phyloP scores from a whole-genome alignment of 441 rosid genomes.

The Pelargonium myrrhifolium region DNA sequence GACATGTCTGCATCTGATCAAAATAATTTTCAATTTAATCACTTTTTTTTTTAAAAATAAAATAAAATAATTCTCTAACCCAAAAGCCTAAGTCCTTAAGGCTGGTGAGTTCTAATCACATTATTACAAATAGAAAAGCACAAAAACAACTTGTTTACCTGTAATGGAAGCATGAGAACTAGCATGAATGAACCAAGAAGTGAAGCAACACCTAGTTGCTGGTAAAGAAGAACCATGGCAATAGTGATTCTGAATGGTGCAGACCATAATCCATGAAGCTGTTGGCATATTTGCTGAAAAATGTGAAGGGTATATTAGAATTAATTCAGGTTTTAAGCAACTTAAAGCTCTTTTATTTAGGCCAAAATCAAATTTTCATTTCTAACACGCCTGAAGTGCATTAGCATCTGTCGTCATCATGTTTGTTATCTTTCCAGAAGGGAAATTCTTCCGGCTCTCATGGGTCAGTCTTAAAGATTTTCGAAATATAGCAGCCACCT shows the following conservation, averaged over 20 bases:
- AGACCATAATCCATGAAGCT: conserved; percentile 95
- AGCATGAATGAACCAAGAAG: conserved; percentile 86
- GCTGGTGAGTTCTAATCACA: background rate
- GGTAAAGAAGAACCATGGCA: conserved; percentile 82
- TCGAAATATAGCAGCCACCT: conserved; percentile 97
- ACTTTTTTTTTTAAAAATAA: no score
- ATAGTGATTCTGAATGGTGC: conserved; percentile 88
- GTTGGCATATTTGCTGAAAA: conserved; percentile 74
- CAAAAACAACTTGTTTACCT: conserved; percentile 38
- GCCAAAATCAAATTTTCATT: background rate
- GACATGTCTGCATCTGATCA: background rate
- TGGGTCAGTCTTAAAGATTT: conserved; percentile 91
- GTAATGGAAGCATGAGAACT: conserved; percentile 82
- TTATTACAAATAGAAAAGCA: background rate
- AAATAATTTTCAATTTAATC: no score
- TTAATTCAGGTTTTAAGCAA: background rate
- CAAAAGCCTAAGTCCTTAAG: background rate
- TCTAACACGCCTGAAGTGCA: conserved; percentile 72
- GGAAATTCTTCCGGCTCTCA: conserved; percentile 77
- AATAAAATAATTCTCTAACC: no score
- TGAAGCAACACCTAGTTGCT: conserved; percentile 83
- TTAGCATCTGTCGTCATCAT: conserved; percentile 99
- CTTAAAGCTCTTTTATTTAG: background rate
- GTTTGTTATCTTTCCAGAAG: conserved; percentile 95
- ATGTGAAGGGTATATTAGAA: conserved; percentile 14